Base-by-base conservation (phyloP, 2,329 filamentous ascomycete species). In the Cyphellophora europaea region DNA sequence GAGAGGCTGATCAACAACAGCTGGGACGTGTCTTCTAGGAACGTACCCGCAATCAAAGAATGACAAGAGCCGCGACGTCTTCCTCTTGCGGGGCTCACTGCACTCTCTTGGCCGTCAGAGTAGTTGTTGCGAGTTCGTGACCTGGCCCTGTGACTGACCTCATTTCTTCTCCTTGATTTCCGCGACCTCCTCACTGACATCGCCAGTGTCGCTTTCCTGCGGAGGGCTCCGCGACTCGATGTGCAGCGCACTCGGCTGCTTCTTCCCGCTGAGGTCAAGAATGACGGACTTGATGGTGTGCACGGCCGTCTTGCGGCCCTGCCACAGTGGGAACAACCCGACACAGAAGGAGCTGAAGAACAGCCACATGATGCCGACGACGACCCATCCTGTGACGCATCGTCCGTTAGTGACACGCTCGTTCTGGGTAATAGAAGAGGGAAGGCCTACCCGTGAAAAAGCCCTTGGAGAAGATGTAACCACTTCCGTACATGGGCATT, bases 401-500 rank as follows among this genome's bases (percentile, higher is more conserved):
- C 8, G 38, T 12, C 18, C 16, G 23, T 19, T 18, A n/a, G n/a
- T n/a, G n/a, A n/a, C n/a, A 15, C 17, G 12, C 18, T 14, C 14
- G 12, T n/a, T 12, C 17, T n/a, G n/a, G 18, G 14, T 12, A 27
- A 16, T 11, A 3, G 11, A 13, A 16, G 16, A 27, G 11, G 21
- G 19, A 38, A 4, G 13, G 17, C 43, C 25, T 34, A 45, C 46
- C 47, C 0, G 81, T 84, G 59, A 89, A 91, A 66, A 91, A 91
- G 15, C 68, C 69, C 65, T 84, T 82, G 56, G 71, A 77, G 61
- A 91, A 93, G 35, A 94, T 72, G 54, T 94, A 94, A 1, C 73
- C 73, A 0, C 71, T 70, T 8, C 85, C 87, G 53, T 91, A 94
- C 76, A 94, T 78, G 1, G 87, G 87, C 72, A 94, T 89, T 0